Percentiles rank a stretch among this genome's conserved stretches.
Evolutionary conservation across 345 rosid species (phyloP).

Genomic region (Brassica rapa): DNA sequence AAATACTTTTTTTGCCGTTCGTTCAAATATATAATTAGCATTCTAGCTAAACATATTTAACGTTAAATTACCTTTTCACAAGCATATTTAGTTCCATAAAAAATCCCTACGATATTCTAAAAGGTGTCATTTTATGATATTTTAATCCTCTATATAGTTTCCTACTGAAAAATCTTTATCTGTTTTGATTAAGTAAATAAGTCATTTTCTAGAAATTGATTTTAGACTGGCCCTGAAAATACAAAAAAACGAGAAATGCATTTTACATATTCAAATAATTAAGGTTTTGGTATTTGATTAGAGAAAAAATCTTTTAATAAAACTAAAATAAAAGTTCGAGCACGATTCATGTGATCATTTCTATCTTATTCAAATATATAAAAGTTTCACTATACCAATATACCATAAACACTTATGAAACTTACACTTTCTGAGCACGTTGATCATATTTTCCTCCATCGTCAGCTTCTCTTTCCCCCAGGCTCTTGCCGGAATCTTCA

Average conservation of each 20-base stretch:
- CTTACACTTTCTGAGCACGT: constrained; percentile 58
- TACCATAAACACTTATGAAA: neutral
- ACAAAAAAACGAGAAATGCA: neutral
- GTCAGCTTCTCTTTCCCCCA: constrained; percentile 37
- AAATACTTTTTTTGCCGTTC: neutral
- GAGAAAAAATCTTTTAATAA: neutral
- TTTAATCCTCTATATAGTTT: neutral
- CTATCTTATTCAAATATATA: neutral
- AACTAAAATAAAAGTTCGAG: neutral
- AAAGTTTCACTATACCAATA: neutral
- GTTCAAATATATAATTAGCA: neutral
- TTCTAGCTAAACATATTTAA: neutral
- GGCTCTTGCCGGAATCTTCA: constrained; percentile 52
- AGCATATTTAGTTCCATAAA: neutral
- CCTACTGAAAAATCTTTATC: neutral
- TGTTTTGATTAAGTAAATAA: neutral
- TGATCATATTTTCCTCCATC: constrained; percentile 51
- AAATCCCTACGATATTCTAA: neutral
- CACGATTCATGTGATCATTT: constrained; percentile 14
- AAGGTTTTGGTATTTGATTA: neutral
- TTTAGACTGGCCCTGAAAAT: neutral
- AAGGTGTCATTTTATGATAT: neutral
- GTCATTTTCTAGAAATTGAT: neutral
- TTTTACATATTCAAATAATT: neutral
- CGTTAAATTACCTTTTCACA: neutral